Percentiles rank a stretch among this genome's conserved stretches.
Conservation (phyloP, 805 yeast genomes). For the Lachancea nothofagi region DNA sequence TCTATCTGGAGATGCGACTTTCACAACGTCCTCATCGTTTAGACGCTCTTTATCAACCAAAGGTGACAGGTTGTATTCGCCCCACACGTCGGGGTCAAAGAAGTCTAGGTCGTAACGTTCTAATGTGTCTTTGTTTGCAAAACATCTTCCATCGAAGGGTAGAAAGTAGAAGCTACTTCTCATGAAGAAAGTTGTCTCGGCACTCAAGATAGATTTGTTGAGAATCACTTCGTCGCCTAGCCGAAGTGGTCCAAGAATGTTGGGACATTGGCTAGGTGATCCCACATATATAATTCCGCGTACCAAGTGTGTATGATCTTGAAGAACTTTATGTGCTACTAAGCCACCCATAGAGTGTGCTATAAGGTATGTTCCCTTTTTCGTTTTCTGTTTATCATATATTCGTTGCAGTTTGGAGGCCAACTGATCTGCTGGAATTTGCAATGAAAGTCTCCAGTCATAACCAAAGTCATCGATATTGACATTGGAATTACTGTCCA, state of each 20-base stretch:
- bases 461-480: conserved; percentile 76
- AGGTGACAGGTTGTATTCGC: conserved; percentile 67
- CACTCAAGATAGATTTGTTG: conserved; percentile 67
- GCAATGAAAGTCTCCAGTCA: conserved; percentile 83
- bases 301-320: conserved; percentile 58
- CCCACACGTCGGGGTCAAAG: conserved; percentile 79
- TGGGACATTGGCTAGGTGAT: conserved; percentile 76
- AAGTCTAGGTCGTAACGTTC: conserved; percentile 63
- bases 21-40: conserved; percentile 10
- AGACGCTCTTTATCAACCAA: conserved; percentile 43
- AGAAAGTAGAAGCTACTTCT: conserved; percentile 74
- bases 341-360: conserved; percentile 96
- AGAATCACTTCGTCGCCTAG: conserved; percentile 75
- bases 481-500: conserved; percentile 52
- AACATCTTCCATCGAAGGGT: conserved; percentile 71
- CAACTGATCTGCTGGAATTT: conserved; percentile 48
- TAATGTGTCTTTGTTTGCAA: conserved; percentile 55
- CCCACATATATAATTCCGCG: conserved; percentile 80
- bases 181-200: conserved; percentile 84
- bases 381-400: conserved; percentile 34
- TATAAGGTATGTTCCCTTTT: conserved; percentile 60
- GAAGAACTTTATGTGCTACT: conserved; percentile 74
- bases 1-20: background rate
- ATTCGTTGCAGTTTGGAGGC: conserved; percentile 40
- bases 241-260: conserved; percentile 79